phyloP scores from a whole-genome alignment of 371 early-diverging fungal genomes.

The Apophysomyces ossiformis region DNA sequence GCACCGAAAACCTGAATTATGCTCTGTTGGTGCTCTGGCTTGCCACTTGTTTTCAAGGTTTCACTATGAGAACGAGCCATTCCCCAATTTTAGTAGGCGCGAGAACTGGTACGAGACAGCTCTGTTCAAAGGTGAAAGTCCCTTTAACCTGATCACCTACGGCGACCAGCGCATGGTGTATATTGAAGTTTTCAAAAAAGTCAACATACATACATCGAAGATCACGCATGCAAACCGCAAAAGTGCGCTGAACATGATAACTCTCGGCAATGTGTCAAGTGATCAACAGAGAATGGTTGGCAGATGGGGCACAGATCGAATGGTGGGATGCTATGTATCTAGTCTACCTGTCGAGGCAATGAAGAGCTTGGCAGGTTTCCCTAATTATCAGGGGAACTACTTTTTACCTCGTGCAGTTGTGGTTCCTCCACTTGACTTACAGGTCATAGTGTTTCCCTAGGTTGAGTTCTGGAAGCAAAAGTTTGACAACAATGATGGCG shows the following conservation, averaged over 20 bases:
- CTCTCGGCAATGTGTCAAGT: not conserved
- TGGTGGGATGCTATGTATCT: not conserved
- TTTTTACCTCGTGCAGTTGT: not conserved
- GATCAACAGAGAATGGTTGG: conserved; percentile 7
- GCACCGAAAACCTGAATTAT: not conserved
- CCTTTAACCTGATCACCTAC: not conserved
- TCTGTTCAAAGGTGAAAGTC: not conserved
- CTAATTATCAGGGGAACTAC: not conserved
- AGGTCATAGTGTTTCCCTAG: not conserved
- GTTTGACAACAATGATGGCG: not conserved
- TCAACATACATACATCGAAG: not conserved
- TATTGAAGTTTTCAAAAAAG: not conserved
- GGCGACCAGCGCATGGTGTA: not conserved
- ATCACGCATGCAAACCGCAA: conserved; percentile 2
- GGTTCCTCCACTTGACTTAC: not conserved
- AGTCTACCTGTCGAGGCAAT: conserved; percentile 9
- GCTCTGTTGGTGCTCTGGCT: not conserved
- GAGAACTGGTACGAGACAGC: not conserved
- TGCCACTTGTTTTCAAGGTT: not conserved
- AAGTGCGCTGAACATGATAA: not conserved
- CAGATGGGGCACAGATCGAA: no score
- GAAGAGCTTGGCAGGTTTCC: not conserved
- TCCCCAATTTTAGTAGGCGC: not conserved
- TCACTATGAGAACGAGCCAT: conserved; percentile 5
- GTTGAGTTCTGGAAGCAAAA: not conserved